Evolutionary conservation across 2,329 filamentous ascomycete genomes (phyloP).

Genomic region (Aspergillus sp.): DNA sequence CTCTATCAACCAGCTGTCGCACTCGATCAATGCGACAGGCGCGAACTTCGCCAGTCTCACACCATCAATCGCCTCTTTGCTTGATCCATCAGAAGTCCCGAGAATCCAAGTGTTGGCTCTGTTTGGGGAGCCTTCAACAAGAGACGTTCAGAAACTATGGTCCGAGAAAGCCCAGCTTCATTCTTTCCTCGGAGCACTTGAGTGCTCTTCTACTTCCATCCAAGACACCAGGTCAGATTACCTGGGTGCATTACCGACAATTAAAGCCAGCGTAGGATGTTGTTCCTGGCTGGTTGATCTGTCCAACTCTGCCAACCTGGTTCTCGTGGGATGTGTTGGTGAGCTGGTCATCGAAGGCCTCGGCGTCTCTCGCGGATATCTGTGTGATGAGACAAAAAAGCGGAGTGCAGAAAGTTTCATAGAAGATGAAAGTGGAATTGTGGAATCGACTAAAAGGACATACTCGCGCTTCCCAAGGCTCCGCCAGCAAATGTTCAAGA

Average conservation of each 20-base stretch:
- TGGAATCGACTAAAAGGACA: background rate
- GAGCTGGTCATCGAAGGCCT: conserved; percentile 36
- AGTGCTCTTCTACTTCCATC: conserved; percentile 26
- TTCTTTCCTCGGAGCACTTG: conserved; percentile 25
- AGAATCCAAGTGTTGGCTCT: conserved; percentile 23
- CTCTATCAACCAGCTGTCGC: conserved; percentile 55
- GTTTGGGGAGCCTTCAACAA: conserved; percentile 15
- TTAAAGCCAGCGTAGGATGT: conserved; percentile 28
- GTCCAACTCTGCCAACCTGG: conserved; percentile 24
- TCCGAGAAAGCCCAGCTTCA: conserved; percentile 20
- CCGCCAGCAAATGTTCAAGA: conserved; percentile 31
- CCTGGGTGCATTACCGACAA: background rate
- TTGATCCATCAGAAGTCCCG: conserved; percentile 30
- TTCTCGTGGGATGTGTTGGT: conserved; percentile 35
- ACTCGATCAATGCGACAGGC: conserved; percentile 45
- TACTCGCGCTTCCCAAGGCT: background rate
- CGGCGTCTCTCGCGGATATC: conserved; percentile 57
- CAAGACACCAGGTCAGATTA: conserved; percentile 6
- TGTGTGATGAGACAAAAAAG: conserved; percentile 55
- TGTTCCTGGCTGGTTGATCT: conserved; percentile 37
- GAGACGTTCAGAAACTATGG: conserved; percentile 3
- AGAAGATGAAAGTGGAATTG: conserved; percentile 28
- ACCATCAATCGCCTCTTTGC: conserved; percentile 24
- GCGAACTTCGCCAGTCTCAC: conserved; percentile 36
- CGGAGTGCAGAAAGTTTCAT: conserved; percentile 51